phyloP scores from a whole-genome alignment of 129 eudicot genomes.

The Escallonia rubra region DNA sequence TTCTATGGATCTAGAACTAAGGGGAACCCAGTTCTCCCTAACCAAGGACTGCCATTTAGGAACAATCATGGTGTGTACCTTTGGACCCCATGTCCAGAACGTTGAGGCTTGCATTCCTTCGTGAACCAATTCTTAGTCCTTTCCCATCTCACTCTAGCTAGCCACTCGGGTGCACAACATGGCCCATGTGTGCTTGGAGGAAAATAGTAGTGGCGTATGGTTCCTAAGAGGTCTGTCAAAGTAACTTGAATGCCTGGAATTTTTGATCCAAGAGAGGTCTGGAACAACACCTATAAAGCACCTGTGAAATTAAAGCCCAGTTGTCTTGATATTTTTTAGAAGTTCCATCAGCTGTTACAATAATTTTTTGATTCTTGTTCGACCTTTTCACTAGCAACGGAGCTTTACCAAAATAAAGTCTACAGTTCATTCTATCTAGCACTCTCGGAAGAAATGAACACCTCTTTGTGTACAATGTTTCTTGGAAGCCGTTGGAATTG shows the following conservation, averaged over 20 bases:
- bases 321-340: background rate
- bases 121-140: too few species aligned
- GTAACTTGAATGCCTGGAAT: conserved; percentile 10
- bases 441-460: conserved; percentile 42
- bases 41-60: too few species aligned
- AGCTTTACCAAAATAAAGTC: conserved; percentile 55
- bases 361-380: conserved; percentile 19
- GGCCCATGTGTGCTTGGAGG: conserved; percentile 34
- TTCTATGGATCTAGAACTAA: too few species aligned
- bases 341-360: conserved; percentile 52
- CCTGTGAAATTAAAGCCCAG: conserved; percentile 35
- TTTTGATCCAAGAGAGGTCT: background rate
- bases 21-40: too few species aligned
- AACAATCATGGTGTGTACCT: too few species aligned
- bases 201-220: conserved; percentile 35
- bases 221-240: conserved; percentile 52
- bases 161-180: conserved; percentile 32
- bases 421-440: conserved; percentile 50
- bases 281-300: conserved; percentile 23
- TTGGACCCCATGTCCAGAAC: too few species aligned
- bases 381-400: conserved; percentile 37
- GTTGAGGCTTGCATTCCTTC: too few species aligned
- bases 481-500: conserved; percentile 33
- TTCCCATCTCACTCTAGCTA: conserved; percentile 36
- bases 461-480: conserved; percentile 45